Evolutionary conservation across 441 rosid genomes (phyloP).

Genomic region (Jatropha podagrica): DNA sequence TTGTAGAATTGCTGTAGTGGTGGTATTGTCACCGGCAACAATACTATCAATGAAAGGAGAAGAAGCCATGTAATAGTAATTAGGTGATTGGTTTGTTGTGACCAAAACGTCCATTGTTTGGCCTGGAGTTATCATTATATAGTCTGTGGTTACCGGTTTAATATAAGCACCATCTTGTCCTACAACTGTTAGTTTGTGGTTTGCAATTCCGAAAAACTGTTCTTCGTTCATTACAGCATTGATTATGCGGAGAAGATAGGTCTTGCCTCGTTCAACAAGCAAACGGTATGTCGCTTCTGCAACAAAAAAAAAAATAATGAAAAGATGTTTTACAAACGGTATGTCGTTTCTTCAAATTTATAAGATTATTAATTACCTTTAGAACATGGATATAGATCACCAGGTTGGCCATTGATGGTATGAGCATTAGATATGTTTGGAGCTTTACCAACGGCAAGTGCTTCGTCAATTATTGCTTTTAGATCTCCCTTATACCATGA

Average conservation of each 20-base stretch:
- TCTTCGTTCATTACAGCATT: conserved; percentile 59
- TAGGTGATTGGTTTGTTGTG: conserved; percentile 43
- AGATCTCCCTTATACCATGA: conserved; percentile 34
- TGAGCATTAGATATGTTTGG: conserved; percentile 16
- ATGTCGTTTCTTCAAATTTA: conserved; percentile 23
- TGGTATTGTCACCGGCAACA: conserved; percentile 40
- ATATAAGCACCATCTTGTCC: conserved; percentile 59
- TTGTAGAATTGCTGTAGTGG: conserved; percentile 53
- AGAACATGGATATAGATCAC: conserved; percentile 32
- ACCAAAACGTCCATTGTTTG: conserved; percentile 62
- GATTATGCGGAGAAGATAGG: conserved; percentile 50
- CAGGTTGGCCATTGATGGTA: conserved; percentile 36
- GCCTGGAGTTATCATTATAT: conserved; percentile 55
- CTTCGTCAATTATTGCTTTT: conserved; percentile 17
- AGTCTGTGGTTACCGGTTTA: conserved; percentile 42
- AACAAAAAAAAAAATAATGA: not conserved
- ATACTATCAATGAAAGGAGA: conserved; percentile 41
- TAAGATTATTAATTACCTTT: conserved; percentile 3
- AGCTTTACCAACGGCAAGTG: conserved; percentile 22
- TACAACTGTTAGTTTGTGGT: conserved; percentile 56
- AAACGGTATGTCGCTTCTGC: conserved; percentile 29
- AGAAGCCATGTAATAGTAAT: conserved; percentile 54
- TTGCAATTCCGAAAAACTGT: conserved; percentile 53
- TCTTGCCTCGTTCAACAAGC: conserved; percentile 38
- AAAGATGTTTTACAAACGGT: conserved; percentile 4